phyloP scores from a whole-genome alignment of 345 rosid genomes.

The Durio zibethinus region DNA sequence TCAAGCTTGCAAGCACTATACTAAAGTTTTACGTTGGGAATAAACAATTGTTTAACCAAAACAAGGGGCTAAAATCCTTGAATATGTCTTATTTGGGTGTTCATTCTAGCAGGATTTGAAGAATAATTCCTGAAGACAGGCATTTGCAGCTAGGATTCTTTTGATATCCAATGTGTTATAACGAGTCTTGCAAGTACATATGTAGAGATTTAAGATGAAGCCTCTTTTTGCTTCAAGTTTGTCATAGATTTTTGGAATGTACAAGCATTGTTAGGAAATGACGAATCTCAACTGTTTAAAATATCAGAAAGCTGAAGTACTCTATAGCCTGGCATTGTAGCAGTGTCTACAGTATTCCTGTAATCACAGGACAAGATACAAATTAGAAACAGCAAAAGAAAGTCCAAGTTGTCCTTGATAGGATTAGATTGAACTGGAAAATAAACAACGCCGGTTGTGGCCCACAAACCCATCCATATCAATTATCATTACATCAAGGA shows the following conservation, averaged over 20 bases:
- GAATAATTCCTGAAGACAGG: background rate
- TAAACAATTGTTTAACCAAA: background rate
- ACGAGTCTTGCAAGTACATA: background rate
- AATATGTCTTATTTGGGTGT: background rate
- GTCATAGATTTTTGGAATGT: background rate
- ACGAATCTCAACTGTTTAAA: background rate
- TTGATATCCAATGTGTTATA: background rate
- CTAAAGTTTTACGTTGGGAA: background rate
- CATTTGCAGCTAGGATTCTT: background rate
- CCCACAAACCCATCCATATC: background rate
- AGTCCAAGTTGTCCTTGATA: background rate
- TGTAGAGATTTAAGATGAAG: background rate
- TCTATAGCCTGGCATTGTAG: background rate
- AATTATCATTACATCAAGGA: background rate
- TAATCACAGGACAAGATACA: slow-evolving; percentile 6
- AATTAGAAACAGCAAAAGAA: background rate
- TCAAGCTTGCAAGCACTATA: slow-evolving; percentile 1
- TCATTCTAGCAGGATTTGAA: background rate
- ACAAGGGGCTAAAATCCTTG: background rate
- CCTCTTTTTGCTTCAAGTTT: background rate
- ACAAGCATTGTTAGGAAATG: slow-evolving; percentile 2
- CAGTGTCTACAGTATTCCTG: slow-evolving; percentile 11
- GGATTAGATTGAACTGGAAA: background rate
- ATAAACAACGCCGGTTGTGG: background rate
- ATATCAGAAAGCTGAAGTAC: slow-evolving; percentile 1